Conservation (phyloP, 202 grass and related monocot species). For the Panicum hallii region DNA sequence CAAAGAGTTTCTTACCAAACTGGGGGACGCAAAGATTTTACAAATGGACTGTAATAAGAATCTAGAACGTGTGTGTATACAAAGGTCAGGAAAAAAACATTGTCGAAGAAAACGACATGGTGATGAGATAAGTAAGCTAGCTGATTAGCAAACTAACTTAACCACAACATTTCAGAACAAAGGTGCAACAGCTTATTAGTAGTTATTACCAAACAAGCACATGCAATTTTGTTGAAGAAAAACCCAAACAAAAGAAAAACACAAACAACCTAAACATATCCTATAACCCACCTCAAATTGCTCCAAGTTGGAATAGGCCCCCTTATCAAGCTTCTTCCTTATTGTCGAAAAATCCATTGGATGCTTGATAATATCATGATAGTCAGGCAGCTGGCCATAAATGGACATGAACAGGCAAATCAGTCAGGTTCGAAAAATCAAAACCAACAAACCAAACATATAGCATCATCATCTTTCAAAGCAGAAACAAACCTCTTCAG, state of each 20-base stretch:
- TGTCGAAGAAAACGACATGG: not conserved
- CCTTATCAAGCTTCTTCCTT: constrained; percentile 74
- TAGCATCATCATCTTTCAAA: not conserved
- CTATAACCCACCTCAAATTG: constrained; percentile 82
- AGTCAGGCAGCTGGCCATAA: constrained; percentile 81
- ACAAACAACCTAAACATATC: constrained; percentile 15
- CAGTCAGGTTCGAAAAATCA: constrained; percentile 23
- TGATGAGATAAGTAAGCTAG: constrained; percentile 27
- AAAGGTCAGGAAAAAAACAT: not conserved
- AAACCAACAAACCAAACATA: constrained; percentile 25
- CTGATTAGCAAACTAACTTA: not conserved
- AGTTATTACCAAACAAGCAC: constrained; percentile 1
- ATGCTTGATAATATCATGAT: constrained; percentile 90
- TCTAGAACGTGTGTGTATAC: not conserved
- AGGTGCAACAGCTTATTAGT: not conserved
- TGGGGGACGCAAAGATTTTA: not conserved
- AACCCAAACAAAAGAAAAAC: not conserved
- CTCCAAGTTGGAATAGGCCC: constrained; percentile 69
- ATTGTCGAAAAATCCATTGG: constrained; percentile 93
- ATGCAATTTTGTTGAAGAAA: not conserved
- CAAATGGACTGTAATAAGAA: not conserved
- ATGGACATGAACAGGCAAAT: constrained; percentile 45
- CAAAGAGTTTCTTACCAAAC: constrained; percentile 12
- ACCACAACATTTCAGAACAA: constrained; percentile 20
- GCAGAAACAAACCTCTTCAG: constrained; percentile 69